phyloP scores from a whole-genome alignment of 2,329 filamentous ascomycete species.

The Botrytis tulipae region DNA sequence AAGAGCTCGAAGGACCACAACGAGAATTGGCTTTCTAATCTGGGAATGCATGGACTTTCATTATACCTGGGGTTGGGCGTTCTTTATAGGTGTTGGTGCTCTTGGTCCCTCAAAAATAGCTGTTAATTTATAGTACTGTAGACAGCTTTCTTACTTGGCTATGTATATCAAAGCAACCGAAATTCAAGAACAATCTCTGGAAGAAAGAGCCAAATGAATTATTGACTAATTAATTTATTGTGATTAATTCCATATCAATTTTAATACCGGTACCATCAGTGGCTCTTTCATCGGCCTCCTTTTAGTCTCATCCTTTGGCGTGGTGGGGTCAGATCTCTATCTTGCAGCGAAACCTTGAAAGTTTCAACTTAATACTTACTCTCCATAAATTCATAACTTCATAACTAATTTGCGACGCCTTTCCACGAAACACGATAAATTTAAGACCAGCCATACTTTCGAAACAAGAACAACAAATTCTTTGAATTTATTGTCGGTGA shows the following conservation, averaged over 20 bases:
- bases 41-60: constrained; percentile 16
- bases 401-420: background rate
- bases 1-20: constrained; percentile 49
- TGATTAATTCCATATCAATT: background rate
- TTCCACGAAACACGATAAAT: constrained; percentile 7
- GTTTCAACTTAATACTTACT: constrained; percentile 13
- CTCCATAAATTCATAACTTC: constrained; percentile 8
- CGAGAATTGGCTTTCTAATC: constrained; percentile 26
- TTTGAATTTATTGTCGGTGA: background rate
- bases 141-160: background rate
- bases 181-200: background rate
- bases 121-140: constrained; percentile 10
- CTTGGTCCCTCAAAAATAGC: background rate
- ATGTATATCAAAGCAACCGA: background rate
- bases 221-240: background rate
- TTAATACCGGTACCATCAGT: background rate
- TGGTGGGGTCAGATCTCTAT: constrained; percentile 16
- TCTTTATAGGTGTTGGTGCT: constrained; percentile 16
- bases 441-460: background rate
- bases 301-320: background rate
- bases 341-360: constrained; percentile 20
- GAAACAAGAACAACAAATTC: background rate
- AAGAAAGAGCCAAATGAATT: background rate
- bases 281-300: constrained; percentile 4
- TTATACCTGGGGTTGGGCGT: constrained; percentile 25